phyloP scores from a whole-genome alignment of 768 basidiomycete genomes.

The Neoboletus brunneissimus region DNA sequence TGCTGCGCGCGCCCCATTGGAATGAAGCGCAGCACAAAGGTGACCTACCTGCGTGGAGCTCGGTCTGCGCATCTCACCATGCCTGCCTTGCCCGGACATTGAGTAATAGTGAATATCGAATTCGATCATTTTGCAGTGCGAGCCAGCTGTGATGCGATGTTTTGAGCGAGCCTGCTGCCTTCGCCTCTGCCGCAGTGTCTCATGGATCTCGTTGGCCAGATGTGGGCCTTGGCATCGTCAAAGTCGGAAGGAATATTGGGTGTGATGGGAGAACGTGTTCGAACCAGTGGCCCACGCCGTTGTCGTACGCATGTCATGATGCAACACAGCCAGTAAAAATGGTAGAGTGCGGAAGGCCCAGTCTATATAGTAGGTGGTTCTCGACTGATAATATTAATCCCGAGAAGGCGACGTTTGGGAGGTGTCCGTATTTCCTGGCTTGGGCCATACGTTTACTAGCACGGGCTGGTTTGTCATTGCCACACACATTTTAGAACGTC shows the following conservation, averaged over 20 bases:
- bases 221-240: neutral
- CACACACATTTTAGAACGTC: conserved; percentile 4
- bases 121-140: neutral
- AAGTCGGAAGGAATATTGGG: neutral
- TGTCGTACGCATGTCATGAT: conserved; percentile 5
- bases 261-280: neutral
- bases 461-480: conserved; percentile 11
- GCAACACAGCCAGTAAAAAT: conserved; percentile 1
- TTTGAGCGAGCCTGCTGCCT: neutral
- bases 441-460: conserved; percentile 1
- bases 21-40: neutral
- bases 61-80: neutral
- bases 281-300: neutral
- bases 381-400: conserved; percentile 9
- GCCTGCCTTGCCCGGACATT: conserved; percentile 4
- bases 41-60: neutral
- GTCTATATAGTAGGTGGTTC: conserved; percentile 9
- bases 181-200: neutral
- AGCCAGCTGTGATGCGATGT: neutral
- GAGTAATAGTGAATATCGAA: neutral
- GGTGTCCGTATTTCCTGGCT: conserved; percentile 1
- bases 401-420: conserved; percentile 7
- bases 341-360: neutral
- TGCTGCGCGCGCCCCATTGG: neutral
- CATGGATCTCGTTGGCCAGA: neutral